Conservation (phyloP, 2,329 filamentous ascomycete species). For the Pestalotiopsis sp. region DNA sequence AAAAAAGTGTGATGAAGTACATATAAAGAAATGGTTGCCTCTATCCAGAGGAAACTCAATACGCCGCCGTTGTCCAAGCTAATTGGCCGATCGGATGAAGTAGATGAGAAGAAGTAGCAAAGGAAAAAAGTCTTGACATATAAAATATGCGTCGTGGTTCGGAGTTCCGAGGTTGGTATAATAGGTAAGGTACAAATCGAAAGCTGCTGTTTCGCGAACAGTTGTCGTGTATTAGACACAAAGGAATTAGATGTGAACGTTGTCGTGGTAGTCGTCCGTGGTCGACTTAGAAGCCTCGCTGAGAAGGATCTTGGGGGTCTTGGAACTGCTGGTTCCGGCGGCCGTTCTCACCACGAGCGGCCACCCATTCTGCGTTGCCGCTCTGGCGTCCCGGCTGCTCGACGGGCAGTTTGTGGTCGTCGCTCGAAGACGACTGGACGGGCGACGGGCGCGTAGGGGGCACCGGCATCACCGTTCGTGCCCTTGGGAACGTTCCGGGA, state of each 20-base stretch:
- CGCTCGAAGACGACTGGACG: conserved; percentile 31
- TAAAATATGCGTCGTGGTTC: neutral
- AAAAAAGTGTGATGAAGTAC: neutral
- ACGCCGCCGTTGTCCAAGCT: conserved; percentile 12
- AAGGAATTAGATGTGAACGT: conserved; percentile 7
- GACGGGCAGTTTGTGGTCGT: conserved; percentile 62
- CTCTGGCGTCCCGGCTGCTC: conserved; percentile 59
- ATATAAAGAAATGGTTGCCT: conserved; percentile 6
- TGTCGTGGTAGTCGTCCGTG: neutral
- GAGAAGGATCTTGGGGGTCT: conserved; percentile 46
- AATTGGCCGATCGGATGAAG: conserved; percentile 11
- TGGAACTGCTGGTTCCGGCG: conserved; percentile 39
- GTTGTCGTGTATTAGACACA: conserved; percentile 12
- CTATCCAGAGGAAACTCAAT: conserved; percentile 6
- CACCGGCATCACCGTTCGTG: conserved; percentile 27
- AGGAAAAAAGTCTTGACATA: conserved; percentile 2
- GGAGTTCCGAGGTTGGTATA: neutral
- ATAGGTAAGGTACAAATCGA: conserved; percentile 9
- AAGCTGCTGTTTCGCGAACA: neutral
- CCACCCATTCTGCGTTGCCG: conserved; percentile 52
- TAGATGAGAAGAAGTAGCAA: neutral
- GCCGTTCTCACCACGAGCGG: conserved; percentile 46
- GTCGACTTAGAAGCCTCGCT: conserved; percentile 27
- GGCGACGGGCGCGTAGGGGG: conserved; percentile 18
- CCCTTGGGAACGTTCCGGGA: conserved; percentile 39